Evolutionary conservation across 2,329 filamentous ascomycete species (phyloP).

Genomic region (Amauroascus niger): DNA sequence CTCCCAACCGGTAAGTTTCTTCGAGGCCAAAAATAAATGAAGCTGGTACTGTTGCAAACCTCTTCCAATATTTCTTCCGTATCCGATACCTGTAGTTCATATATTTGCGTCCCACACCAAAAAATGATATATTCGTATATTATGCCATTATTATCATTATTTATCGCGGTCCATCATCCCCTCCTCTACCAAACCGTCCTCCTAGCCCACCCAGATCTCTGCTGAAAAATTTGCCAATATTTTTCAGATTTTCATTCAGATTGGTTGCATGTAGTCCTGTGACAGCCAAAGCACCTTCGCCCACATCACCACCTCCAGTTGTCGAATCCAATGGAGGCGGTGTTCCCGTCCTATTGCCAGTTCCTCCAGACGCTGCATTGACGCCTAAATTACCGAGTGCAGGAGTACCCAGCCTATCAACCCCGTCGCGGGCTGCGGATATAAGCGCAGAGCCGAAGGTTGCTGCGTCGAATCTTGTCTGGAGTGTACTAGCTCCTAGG

Average conservation of each 20-base stretch:
- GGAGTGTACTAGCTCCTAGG: conserved; percentile 31
- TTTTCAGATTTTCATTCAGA: conserved; percentile 88
- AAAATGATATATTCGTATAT: not conserved
- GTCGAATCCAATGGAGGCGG: conserved; percentile 21
- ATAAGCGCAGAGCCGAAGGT: conserved; percentile 79
- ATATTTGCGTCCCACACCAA: not conserved
- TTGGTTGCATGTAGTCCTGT: conserved; percentile 49
- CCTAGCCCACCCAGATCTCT: conserved; percentile 72
- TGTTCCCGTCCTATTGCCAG: conserved; percentile 19
- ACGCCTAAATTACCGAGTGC: conserved; percentile 28
- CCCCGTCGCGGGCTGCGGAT: conserved; percentile 74
- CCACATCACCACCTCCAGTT: conserved; percentile 21
- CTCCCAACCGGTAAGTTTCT: not conserved
- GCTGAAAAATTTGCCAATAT: conserved; percentile 92
- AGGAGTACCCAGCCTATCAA: conserved; percentile 63
- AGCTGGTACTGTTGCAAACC: not conserved
- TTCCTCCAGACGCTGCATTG: conserved; percentile 17
- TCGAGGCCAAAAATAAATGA: not conserved
- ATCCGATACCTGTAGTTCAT: not conserved
- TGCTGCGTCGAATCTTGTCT: conserved; percentile 63
- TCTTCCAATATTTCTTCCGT: not conserved
- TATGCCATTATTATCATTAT: not conserved
- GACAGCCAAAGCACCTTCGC: conserved; percentile 21
- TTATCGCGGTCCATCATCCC: conserved; percentile 29
- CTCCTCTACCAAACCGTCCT: conserved; percentile 55